Evolutionary conservation across 768 basidiomycete genomes (phyloP), one percentile per base, ranked within the genome.

Genomic region (Mycena polygramma): DNA sequence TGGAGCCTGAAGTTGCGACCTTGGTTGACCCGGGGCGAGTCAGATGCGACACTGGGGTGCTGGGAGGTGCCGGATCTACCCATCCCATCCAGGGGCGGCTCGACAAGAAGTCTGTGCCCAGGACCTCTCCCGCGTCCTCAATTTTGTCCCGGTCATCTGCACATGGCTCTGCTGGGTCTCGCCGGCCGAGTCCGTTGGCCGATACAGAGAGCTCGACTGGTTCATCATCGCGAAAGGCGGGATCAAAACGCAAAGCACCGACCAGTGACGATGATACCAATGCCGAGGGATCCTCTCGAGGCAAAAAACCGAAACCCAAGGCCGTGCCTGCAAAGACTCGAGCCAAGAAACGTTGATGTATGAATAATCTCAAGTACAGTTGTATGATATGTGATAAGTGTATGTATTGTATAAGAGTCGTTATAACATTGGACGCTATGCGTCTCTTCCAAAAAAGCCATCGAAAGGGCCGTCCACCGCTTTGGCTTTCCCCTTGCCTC

Each of bases 191-290:
- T 75, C 90, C 91, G 30, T 30, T 15, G 81, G 81, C 19, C 82
- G 87, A 89, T 36, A 80, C 84, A 36, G 87, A 85, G 57, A 81
- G 75, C 57, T 69, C 80, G n/a, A 75, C 71, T 22, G 64, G 73
- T 51, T 74, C 75, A 22, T 74, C 78, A 24, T 76, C 79, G n/a
- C 75, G 71, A 19, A 75, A 74, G 53, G 69, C 72, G 39, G 74
- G 75, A 41, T 75, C 77, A 15, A 94, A 93, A 77, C 84, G 92
- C 24, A 91, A 89, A 77, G 71, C 75, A 26, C 71, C 78, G 7
- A 74, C 77, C 39, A 86, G 86, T 61, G 90, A 90, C 55, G 88
- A 90, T 68, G 90, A 91, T 30, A 77, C 88, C 19, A 84, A 87
- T 65, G 75, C 88, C 4, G 86, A 88, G 46, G 88, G 85, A 0